Base-by-base conservation (phyloP, 2,329 filamentous ascomycete species). In the Dothistroma septosporum region DNA sequence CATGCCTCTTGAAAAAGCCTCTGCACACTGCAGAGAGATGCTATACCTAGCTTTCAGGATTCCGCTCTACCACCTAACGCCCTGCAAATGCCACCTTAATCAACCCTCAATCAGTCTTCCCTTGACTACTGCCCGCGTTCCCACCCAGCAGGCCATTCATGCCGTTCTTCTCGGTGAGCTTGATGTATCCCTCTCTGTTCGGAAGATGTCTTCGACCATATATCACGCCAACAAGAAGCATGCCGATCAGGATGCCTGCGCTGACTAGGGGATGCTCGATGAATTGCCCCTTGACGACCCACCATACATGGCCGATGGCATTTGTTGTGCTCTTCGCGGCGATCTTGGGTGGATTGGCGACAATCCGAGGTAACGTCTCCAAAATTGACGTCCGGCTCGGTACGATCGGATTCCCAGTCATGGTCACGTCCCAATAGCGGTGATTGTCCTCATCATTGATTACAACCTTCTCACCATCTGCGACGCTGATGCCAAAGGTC, bases 361-460 rank as follows among this genome's bases (percentile, higher is more conserved):
- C 84, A 62, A 91, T 83, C 72, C 90, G 89, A 69, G 84, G 84
- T 58, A 92, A 80, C 14, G 92, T 96, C 76, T 96, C 92, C 63
- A 96, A 85, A 72, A 97, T 96, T 3, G 90, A 92, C 4, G 91
- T 93, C 64, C 94, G 88, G 28, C 89, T 94, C 57, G 92, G 88
- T 68, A 92, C 87, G 72, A 99, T 97, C 64, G 88, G 85, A 76
- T 94, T 93, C 66, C 92, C 93, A 2, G 91, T 94, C 63, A 89
- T 87, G 52, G 92, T 96, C 33, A 83, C 86, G 73, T 99, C 94
- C 94, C 94, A 99, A 79, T 96, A 99, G 66, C 89, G 87, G 69
- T 90, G 92, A 78, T 91, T 92, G 75, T 96, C 92, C 80, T 97
- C 91, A 70, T 99, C 94, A 68, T 97, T 97, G 77, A 99, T 94